Conservation (phyloP, 2,329 filamentous ascomycete genomes). For the Drechslerella stenobrocha region DNA sequence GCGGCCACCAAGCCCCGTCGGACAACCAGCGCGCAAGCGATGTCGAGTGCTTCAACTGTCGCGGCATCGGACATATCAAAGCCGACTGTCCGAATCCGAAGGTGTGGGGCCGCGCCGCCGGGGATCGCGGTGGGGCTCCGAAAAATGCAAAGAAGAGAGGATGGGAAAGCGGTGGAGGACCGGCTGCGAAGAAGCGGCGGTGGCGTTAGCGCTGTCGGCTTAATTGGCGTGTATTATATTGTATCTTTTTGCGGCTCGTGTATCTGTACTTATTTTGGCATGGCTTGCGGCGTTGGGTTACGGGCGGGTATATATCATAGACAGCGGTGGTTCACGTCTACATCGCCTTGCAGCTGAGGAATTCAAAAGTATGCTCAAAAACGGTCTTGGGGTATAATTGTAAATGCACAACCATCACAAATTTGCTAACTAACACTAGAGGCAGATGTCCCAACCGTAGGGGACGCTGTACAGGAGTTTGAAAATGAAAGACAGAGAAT, state of each 20-base stretch:
- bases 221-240: background rate
- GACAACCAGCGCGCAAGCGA: background rate
- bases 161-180: conserved; percentile 5
- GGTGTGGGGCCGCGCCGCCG: no score
- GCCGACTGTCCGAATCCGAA: conserved; percentile 24
- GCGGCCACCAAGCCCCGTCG: background rate
- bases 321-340: no score
- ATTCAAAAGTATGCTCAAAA: no score
- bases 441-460: no score
- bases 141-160: conserved; percentile 9
- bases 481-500: background rate
- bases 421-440: background rate
- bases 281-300: no score
- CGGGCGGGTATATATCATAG: no score
- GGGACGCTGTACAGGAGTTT: background rate
- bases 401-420: background rate
- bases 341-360: no score
- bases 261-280: background rate
- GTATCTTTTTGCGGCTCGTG: background rate
- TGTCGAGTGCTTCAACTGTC: conserved; percentile 27
- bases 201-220: conserved; percentile 8
- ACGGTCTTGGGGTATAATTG: background rate
- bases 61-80: conserved; percentile 13
- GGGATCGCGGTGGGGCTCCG: background rate
- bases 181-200: conserved; percentile 23